Evolutionary conservation across 73 alveolate genomes (phyloP).

Genomic region (Halteria grandinella): DNA sequence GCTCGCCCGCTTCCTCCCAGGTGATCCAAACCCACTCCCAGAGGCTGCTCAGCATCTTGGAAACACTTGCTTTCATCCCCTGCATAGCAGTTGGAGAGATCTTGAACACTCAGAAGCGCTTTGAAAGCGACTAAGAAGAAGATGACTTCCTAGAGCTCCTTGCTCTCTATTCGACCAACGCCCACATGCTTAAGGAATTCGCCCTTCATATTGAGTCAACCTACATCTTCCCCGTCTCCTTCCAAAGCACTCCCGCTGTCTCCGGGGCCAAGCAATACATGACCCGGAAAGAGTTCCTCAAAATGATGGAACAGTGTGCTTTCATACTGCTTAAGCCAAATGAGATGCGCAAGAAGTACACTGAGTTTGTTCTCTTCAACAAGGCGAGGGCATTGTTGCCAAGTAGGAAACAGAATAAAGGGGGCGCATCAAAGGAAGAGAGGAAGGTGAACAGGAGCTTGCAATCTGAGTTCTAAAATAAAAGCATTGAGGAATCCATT

Average conservation of each 20-base stretch:
- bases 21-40: constrained; percentile 34
- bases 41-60: not conserved
- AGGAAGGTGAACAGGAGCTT: too few relatives aligned
- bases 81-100: constrained; percentile 32
- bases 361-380: constrained; percentile 33
- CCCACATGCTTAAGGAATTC: constrained; percentile 36
- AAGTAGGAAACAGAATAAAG: too few relatives aligned
- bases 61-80: constrained; percentile 11
- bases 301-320: constrained; percentile 7
- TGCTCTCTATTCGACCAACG: constrained; percentile 45
- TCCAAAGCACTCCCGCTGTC: too few relatives aligned
- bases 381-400: constrained; percentile 43
- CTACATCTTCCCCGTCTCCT: constrained; percentile 6
- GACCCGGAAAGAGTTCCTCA: constrained; percentile 2
- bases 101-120: constrained; percentile 1
- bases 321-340: constrained; percentile 17
- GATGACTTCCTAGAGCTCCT: constrained; percentile 30
- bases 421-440: too few relatives aligned
- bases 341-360: constrained; percentile 44
- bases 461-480: too few relatives aligned
- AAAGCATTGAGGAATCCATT: too few relatives aligned
- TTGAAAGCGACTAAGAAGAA: constrained; percentile 23
- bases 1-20: not conserved
- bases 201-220: constrained; percentile 3
- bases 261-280: constrained; percentile 9